Base-by-base conservation (phyloP, 1,284 basidiomycete species). In the Naganishia liquefaciens region DNA sequence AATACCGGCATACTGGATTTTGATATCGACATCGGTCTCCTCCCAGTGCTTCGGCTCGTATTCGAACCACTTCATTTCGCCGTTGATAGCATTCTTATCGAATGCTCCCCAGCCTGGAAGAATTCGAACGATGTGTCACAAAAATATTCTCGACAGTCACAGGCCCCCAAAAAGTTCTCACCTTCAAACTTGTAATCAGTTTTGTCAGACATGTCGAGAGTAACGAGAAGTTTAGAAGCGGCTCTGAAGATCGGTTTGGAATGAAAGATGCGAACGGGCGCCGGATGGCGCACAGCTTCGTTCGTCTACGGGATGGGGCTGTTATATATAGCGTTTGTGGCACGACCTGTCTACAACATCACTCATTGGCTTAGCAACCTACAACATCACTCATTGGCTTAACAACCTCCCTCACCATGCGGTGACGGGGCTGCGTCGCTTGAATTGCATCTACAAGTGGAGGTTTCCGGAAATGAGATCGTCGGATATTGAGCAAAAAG, bases 21-120 rank as follows among this genome's bases (percentile, higher is more conserved):
- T 73, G 70, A 76, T 74, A 40, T 80, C 79, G 40, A 80, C 73
- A 63, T 80, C 79, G 60, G 75, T 75, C 49, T 78, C 76, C 23
- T 73, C 74, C 66, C 75, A 80, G 25, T 71, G 61, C 70, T 79
- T 78, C 40, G 75, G 75, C 61, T 73, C 67, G 66, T 76, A 76
- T 51, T 75, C 72, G 66, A 71, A 68, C 66, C 70, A 74, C 67
- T 76, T 72, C 62, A 80, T 65, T 47, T 79, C 73, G n/a, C 77
- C 78, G 62, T 78, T 65, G 67, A 75, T 68, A 5, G 74, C 73
- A 46, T 76, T 71, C 53, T 68, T 68, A 67, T 66, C 74, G 62
- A 73, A 71, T 5, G 74, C 77, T 9, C 70, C 72, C 77, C 77
- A 79, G 39, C 76, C 76, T 67, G 70, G 71, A 74, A 40, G 17